Base-by-base conservation (phyloP, 176 grass and related monocot genomes). In the Cenchrus americanus region DNA sequence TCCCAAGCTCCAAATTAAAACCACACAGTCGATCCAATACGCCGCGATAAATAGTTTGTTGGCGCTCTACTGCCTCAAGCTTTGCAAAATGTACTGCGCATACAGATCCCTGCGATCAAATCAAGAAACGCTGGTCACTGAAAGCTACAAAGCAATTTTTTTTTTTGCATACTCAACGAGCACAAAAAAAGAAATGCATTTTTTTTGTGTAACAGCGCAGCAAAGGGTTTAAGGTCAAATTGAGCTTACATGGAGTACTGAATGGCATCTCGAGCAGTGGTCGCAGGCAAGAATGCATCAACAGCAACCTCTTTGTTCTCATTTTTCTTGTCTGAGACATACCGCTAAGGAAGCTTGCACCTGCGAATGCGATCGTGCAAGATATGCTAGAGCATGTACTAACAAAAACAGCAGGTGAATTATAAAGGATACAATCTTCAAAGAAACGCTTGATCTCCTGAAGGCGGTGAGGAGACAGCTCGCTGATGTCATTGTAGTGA, bases 231-330 rank as follows among this genome's bases (percentile, higher is more conserved):
- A 71, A 18, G 40, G 8, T 18, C 51, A 37, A 73, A 73, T 2
- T 46, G 11, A 46, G 74, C 88, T 90, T 80, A 90, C 92, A 94
- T 86, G 5, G 92, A 90, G 63, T 94, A 85, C n/a, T 90, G 92
- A 77, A 94, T 88, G 83, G 92, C 88, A 50, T 93, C 91, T 17
- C 52, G 85, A 59, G 91, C 91, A 26, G 78, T 80, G 46, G 34
- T 71, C 3, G 92, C 82, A 69, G 85, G 88, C 70, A 94, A 81
- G 82, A 94, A 94, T 11, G 71, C 88, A 77, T 94, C 83, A 30
- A 90, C 88, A 62, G 83, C 92, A 44, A 94, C 92, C 30, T 88
- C 92, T 63, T 90, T 94, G 75, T 94, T 94, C 63, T 94, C 88
- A n/a, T 94, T 90, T 65, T 94, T 94, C 83, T 94, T 88, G 24